Conservation (phyloP, 1,284 basidiomycete genomes). For the Tilletia caries region DNA sequence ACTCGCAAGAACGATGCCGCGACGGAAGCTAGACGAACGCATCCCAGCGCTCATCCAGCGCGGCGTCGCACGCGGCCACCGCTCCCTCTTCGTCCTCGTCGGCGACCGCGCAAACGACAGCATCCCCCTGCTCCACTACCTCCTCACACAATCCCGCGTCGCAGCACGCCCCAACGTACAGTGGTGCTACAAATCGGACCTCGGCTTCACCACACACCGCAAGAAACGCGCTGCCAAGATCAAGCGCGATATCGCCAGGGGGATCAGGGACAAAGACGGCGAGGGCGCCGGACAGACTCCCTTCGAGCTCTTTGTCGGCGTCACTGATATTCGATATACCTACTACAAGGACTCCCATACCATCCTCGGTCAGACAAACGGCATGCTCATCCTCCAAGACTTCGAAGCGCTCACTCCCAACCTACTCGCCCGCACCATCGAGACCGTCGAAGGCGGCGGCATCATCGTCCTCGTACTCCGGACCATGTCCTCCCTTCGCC, state of each 20-base stretch:
- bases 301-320: conserved; percentile 95
- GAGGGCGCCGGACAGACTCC: conserved; percentile 72
- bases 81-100: conserved; percentile 94
- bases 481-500: conserved; percentile 88
- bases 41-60: conserved; percentile 89
- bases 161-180: conserved; percentile 45
- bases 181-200: conserved; percentile 52
- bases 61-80: conserved; percentile 75
- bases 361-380: conserved; percentile 86
- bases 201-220: conserved; percentile 68
- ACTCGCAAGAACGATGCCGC: conserved; percentile 25
- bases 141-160: conserved; percentile 56
- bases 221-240: conserved; percentile 66
- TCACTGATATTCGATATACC: conserved; percentile 94
- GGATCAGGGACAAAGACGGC: conserved; percentile 79
- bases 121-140: conserved; percentile 92
- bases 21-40: conserved; percentile 67
- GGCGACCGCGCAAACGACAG: conserved; percentile 93
- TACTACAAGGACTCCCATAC: conserved; percentile 54
- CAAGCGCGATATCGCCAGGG: conserved; percentile 63
- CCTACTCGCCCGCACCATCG: conserved; percentile 90
- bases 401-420: conserved; percentile 99
- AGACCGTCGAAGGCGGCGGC: conserved; percentile 97
- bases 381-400: conserved; percentile 95
- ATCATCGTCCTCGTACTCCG: conserved; percentile 86